Evolutionary conservation across 306 rosid species (phyloP).

Genomic region (Dryas octopetala): DNA sequence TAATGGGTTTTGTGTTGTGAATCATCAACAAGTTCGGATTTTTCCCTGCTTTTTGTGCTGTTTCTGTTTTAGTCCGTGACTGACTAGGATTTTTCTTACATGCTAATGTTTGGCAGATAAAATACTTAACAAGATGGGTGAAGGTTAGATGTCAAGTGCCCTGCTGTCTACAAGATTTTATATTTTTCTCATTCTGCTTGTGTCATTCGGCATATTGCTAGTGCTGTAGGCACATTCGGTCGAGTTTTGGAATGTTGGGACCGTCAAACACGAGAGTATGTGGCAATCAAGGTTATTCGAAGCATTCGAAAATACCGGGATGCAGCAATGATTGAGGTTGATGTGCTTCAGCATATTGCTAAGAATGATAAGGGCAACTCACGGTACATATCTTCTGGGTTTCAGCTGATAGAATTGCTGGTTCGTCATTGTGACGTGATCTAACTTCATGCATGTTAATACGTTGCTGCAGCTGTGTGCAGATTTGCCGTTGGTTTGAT

Average conservation of each 20-base stretch:
- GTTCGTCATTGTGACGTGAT: slow-evolving; percentile 15
- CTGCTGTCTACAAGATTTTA: slow-evolving; percentile 77
- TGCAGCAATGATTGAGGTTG: slow-evolving; percentile 94
- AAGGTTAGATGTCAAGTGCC: slow-evolving; percentile 97
- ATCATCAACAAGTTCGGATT: too few species aligned
- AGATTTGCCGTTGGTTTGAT: slow-evolving; percentile 84
- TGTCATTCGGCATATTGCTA: slow-evolving; percentile 92
- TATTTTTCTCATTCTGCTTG: slow-evolving; percentile 69
- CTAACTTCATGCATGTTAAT: slow-evolving; percentile 23
- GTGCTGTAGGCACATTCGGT: slow-evolving; percentile 99
- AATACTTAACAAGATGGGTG: slow-evolving; percentile 95
- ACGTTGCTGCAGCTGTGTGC: slow-evolving; percentile 74
- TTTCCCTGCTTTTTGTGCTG: too few species aligned
- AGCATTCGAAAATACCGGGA: slow-evolving; percentile 86
- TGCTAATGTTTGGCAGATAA: slow-evolving; percentile 59
- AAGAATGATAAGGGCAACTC: slow-evolving; percentile 62
- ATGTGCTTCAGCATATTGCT: slow-evolving; percentile 65
- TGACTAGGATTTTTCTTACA: neutral
- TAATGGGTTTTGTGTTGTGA: too few species aligned
- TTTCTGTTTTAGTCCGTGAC: too few species aligned
- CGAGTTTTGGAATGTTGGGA: slow-evolving; percentile 99
- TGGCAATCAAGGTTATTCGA: slow-evolving; percentile 87
- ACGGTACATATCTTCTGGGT: slow-evolving; percentile 40
- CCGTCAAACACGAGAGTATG: slow-evolving; percentile 77
- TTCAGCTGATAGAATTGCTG: slow-evolving; percentile 26